phyloP scores from a whole-genome alignment of 2,329 filamentous ascomycete genomes.

The Neurospora sp. region DNA sequence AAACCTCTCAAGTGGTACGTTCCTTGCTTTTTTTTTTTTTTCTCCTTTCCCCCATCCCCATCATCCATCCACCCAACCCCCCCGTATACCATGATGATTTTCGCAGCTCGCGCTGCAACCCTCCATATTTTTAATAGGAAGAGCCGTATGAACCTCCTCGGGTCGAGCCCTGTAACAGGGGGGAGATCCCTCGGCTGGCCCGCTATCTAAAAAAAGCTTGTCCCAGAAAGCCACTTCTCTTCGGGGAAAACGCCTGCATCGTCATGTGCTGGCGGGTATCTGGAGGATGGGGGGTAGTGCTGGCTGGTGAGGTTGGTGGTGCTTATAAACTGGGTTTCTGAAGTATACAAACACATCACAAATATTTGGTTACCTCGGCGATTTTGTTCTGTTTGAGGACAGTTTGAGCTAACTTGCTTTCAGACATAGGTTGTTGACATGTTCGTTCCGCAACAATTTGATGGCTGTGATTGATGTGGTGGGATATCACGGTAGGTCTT shows the following conservation, averaged over 20 bases:
- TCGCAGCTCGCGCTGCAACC: slow-evolving; percentile 25
- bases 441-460: neutral
- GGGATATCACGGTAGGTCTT: neutral
- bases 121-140: slow-evolving; percentile 27
- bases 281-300: slow-evolving; percentile 4
- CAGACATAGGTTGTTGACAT: neutral
- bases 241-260: slow-evolving; percentile 22
- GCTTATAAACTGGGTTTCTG: slow-evolving; percentile 32
- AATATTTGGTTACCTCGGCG: neutral
- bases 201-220: slow-evolving; percentile 2
- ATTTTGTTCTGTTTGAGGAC: neutral
- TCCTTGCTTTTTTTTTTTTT: too few species aligned
- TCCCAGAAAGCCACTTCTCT: slow-evolving; percentile 3
- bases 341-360: slow-evolving; percentile 11
- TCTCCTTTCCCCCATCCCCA: too few species aligned
- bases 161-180: slow-evolving; percentile 2
- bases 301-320: slow-evolving; percentile 26
- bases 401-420: neutral
- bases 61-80: neutral
- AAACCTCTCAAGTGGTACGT: neutral
- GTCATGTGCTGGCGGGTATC: slow-evolving; percentile 25
- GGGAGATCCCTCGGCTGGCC: slow-evolving; percentile 6
- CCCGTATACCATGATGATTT: slow-evolving; percentile 26
- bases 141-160: slow-evolving; percentile 30
- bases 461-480: neutral